A percentile compares a stretch with the other conserved stretches of the same genome.
phyloP scores from a whole-genome alignment of 2,329 filamentous ascomycete genomes.

The Pseudogymnoascus sp. region DNA sequence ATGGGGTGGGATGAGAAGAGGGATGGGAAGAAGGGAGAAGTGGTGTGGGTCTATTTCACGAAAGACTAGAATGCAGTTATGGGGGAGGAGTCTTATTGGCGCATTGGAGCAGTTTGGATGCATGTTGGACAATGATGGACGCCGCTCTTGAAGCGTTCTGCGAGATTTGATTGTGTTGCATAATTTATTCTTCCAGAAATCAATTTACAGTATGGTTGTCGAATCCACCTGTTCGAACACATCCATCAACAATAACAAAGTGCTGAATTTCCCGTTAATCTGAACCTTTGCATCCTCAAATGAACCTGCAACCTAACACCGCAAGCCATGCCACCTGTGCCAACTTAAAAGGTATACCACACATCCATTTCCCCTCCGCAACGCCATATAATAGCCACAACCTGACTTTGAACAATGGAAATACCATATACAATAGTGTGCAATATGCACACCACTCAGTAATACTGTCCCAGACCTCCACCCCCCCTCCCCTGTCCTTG shows the following conservation, averaged over 20 bases:
- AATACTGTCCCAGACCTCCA: not conserved
- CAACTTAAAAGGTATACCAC: not conserved
- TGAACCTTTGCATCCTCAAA: not conserved
- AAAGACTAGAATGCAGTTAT: conserved; percentile 32
- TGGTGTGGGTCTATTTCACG: conserved; percentile 55
- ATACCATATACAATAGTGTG: not conserved
- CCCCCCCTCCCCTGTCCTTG: not conserved
- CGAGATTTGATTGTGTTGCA: not conserved
- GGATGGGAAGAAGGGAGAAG: conserved; percentile 40
- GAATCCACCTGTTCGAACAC: not conserved
- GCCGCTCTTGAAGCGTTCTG: not conserved
- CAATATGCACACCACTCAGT: not conserved
- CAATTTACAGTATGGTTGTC: not conserved
- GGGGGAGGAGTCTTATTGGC: not conserved
- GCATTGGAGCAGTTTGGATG: not conserved
- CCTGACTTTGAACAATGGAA: not conserved
- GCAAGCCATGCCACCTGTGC: not conserved
- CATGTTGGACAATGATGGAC: not conserved
- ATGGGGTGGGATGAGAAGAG: conserved; percentile 53
- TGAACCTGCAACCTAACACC: not conserved
- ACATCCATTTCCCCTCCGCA: not conserved
- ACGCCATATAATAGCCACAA: not conserved
- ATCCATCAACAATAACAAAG: not conserved
- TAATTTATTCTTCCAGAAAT: not conserved
- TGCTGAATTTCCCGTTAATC: not conserved